A percentile compares a stretch with the other conserved stretches of the same genome.
Evolutionary conservation across 2,329 filamentous ascomycete species (phyloP).

Genomic region (Scedosporium dehoogii): DNA sequence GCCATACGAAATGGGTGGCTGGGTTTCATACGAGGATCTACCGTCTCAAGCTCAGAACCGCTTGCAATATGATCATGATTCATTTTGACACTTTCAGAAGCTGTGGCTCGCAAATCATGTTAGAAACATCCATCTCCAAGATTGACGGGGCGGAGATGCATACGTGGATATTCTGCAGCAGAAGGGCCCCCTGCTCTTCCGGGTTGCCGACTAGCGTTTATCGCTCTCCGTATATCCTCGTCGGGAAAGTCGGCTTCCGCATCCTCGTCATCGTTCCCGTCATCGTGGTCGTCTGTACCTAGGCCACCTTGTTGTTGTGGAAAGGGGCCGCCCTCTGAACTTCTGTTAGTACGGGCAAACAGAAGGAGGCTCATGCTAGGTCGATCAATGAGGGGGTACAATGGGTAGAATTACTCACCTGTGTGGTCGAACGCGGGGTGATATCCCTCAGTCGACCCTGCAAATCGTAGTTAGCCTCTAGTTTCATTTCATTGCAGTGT

Average conservation of each 20-base stretch:
- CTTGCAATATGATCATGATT: not conserved
- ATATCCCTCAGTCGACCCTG: too few species aligned
- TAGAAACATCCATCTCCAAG: not conserved
- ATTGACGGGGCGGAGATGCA: not conserved
- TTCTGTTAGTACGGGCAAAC: not conserved
- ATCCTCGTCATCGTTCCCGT: not conserved
- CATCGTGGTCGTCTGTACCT: not conserved
- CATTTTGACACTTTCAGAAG: not conserved
- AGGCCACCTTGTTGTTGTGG: too few species aligned
- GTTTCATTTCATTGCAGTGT: too few species aligned
- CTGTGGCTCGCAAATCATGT: not conserved
- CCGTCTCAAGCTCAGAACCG: not conserved
- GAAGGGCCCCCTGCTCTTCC: not conserved
- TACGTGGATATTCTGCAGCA: not conserved
- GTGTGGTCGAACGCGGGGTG: too few species aligned
- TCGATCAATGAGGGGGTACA: too few species aligned
- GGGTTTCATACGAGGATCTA: slow-evolving; percentile 26
- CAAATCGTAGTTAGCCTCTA: too few species aligned
- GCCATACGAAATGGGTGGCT: not conserved
- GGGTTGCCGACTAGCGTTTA: not conserved
- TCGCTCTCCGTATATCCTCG: not conserved
- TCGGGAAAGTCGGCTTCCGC: not conserved
- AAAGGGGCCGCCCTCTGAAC: not conserved
- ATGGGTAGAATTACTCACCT: too few species aligned
- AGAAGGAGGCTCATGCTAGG: too few species aligned